Conservation (phyloP, 2,329 filamentous ascomycete species). For the Penicillium corylophilum region DNA sequence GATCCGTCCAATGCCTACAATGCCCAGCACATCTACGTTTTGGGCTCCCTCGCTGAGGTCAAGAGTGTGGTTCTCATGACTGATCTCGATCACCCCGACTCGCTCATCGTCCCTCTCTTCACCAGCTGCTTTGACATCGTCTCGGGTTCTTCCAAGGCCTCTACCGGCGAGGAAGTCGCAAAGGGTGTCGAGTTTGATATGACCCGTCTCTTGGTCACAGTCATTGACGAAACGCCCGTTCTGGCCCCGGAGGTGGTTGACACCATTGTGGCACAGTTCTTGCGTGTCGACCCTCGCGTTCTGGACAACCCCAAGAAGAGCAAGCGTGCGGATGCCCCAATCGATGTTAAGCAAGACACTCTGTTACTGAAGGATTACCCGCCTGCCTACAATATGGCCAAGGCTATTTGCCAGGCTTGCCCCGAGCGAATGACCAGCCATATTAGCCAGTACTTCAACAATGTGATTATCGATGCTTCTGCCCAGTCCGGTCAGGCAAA, state of each 20-base stretch:
- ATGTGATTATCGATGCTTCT: conserved; percentile 88
- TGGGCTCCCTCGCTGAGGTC: conserved; percentile 83
- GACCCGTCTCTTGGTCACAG: conserved; percentile 75
- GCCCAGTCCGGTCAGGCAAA: conserved; percentile 57
- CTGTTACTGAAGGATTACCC: conserved; percentile 84
- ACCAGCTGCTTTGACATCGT: conserved; percentile 89
- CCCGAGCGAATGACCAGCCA: conserved; percentile 93
- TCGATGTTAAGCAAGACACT: conserved; percentile 77
- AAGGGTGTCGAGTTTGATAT: conserved; percentile 95
- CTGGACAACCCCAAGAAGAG: conserved; percentile 57
- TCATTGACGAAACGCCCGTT: conserved; percentile 81
- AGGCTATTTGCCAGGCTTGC: conserved; percentile 84
- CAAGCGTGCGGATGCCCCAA: conserved; percentile 51
- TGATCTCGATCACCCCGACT: conserved; percentile 79
- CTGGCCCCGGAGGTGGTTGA: conserved; percentile 83
- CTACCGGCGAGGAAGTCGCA: conserved; percentile 76
- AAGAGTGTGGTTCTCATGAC: conserved; percentile 92
- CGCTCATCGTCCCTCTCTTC: conserved; percentile 78
- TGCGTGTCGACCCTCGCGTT: conserved; percentile 74
- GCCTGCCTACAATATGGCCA: conserved; percentile 93
- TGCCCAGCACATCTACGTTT: conserved; percentile 85
- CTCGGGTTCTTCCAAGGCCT: conserved; percentile 70
- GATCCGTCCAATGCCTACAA: conserved; percentile 89
- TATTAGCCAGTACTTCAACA: conserved; percentile 94
- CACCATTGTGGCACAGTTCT: conserved; percentile 90